Base-by-base conservation (phyloP, 345 rosid species). In the Erucastrum elatum region DNA sequence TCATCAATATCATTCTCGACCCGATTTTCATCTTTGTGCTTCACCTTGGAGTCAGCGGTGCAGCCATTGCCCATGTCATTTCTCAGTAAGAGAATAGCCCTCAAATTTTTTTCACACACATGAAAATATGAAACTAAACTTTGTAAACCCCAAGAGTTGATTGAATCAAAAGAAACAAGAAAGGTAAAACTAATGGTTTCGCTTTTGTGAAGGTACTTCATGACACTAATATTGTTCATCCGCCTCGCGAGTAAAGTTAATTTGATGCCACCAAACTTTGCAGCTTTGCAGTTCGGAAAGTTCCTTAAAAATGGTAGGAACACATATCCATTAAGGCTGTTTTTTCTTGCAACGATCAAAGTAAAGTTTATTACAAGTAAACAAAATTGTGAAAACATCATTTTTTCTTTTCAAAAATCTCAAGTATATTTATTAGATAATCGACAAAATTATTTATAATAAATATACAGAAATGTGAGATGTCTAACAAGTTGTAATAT, bases 401-500 rank as follows among this genome's bases (percentile, higher is more conserved):
- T 5, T 31, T 9, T 26, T 59, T 13, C 10, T 10, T 46, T 13
- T 0, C 4, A 33, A 15, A 34, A 15, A 51, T 15, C 33, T 9
- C 30, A 65, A 51, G 56, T 51, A 51, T 46, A 51, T 49, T 4
- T 13, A 49, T 49, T 49, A 4, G 55, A 3, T 11, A 3, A 46
- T 15, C 4, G 53, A 46, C 15, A 46, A 12, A 12, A 41, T 10
- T 41, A 41, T 41, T 10, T 41, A 8, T 11, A 41, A 10, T 3
- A 21, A 46, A 3, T 46, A 46, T 46, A 46, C 53, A 46, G n/a
- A 49, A 49, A 49, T n/a, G 49, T 33, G 46, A 13, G 75, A 75
- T 25, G 53, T 53, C 60, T 77, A 71, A 65, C 46, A 71, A 62
- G 17, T 8, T 51, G 56, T 51, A 51, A 49, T 46, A 46, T 27